phyloP scores from a whole-genome alignment of 2,329 filamentous ascomycete species.

The Incumbomyces lentus region DNA sequence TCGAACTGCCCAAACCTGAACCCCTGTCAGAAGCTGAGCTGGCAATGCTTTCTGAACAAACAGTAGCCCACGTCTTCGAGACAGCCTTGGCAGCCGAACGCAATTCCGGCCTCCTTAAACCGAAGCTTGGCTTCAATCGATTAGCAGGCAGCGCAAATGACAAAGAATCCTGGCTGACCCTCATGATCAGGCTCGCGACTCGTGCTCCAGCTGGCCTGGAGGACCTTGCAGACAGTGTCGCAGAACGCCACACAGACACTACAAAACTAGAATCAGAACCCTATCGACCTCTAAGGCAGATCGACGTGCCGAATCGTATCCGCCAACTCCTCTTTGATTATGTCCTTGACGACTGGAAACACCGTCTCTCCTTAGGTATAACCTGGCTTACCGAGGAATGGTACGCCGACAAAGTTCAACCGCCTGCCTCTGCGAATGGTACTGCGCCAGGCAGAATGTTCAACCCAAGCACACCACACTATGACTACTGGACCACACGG shows the following conservation, averaged over 20 bases:
- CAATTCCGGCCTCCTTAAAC: constrained; percentile 39
- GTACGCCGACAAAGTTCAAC: constrained; percentile 71
- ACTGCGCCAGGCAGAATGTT: constrained; percentile 38
- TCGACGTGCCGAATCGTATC: constrained; percentile 50
- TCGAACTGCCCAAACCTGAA: constrained; percentile 68
- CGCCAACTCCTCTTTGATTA: constrained; percentile 74
- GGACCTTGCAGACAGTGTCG: constrained; percentile 41
- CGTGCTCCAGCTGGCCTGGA: constrained; percentile 64
- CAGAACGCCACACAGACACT: constrained; percentile 26
- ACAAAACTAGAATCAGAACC: constrained; percentile 26
- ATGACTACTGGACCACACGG: constrained; percentile 66
- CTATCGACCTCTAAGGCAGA: constrained; percentile 11
- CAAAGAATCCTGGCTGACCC: constrained; percentile 80
- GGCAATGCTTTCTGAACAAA: constrained; percentile 62
- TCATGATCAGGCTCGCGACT: constrained; percentile 76
- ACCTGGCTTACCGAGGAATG: constrained; percentile 96
- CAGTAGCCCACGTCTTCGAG: constrained; percentile 62
- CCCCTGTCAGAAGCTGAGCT: constrained; percentile 62
- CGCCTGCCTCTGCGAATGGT: constrained; percentile 30
- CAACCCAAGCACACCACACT: constrained; percentile 47
- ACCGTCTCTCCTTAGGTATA: constrained; percentile 79
- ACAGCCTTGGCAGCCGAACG: constrained; percentile 1
- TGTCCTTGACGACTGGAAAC: constrained; percentile 83
- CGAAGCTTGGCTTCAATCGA: constrained; percentile 65
- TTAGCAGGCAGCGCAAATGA: constrained; percentile 77